Base-by-base conservation (phyloP, 2,329 filamentous ascomycete species). In the Helicocarpus griseus region DNA sequence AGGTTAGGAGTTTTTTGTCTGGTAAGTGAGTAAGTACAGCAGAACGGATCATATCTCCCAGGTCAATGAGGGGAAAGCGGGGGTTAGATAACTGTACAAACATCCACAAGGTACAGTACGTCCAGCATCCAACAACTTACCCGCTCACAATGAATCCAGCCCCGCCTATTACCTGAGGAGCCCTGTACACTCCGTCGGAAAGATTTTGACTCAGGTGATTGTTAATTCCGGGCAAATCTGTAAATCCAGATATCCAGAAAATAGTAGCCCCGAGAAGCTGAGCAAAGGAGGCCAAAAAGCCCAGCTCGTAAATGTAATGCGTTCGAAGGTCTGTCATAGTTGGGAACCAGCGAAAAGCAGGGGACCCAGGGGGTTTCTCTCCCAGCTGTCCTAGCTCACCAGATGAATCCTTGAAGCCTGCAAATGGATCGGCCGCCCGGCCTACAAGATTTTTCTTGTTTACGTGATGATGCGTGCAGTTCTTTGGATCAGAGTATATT, bases 221-320 rank as follows among this genome's bases (percentile, higher is more conserved):
- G 55, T 72, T 69, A 40, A 85, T 79, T 2, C 74, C 73, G 0
- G 81, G 81, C 1, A 85, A 63, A 2, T 78, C 75, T 0, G 79
- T 81, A 58, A 84, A 76, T 5, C 80, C 80, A 0, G 79, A 70
- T 48, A 85, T 78, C 75, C 80, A 83, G 67, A 85, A 86, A 52
- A 85, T 69, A 0, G 77, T 79, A 1, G 82, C 80, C 5, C 76
- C 80, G 31, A 79, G 54, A 52, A 83, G 68, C 60, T 85, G 80
- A 0, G 72, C 60, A 1, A 76, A 54, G 29, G 76, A 81, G 3
- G 81, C 81, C 26, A 85, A 69, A 60, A 86, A 85, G 1, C 81
- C 81, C 17, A 85, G 64, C 52, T 82, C 79, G 56, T 73, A 77
- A 43, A 83, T 55, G 61, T 84, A 85, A 60, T 85, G 80, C 0